Conservation (phyloP, 2,329 filamentous ascomycete species). For the Lasiodiplodia sp. region DNA sequence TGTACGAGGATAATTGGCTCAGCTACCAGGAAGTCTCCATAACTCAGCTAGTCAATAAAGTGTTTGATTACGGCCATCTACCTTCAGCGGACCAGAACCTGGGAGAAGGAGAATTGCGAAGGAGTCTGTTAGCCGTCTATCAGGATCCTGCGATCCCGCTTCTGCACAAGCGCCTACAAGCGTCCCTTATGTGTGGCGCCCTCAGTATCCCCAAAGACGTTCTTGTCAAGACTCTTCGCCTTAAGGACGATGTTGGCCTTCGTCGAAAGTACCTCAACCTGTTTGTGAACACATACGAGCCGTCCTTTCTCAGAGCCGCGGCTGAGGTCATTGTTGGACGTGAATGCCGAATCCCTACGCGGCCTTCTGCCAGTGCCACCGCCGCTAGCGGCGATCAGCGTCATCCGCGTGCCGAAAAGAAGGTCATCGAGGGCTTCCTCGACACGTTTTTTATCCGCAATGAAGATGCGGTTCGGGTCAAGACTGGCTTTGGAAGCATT, state of each 20-base stretch:
- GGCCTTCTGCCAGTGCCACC: constrained; percentile 47
- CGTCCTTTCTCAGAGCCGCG: constrained; percentile 58
- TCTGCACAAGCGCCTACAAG: constrained; percentile 65
- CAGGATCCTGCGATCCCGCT: constrained; percentile 59
- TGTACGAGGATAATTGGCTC: constrained; percentile 71
- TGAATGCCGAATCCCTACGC: constrained; percentile 49
- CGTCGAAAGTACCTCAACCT: constrained; percentile 64
- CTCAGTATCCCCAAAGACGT: constrained; percentile 63
- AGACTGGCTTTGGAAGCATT: constrained; percentile 48
- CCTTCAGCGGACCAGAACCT: constrained; percentile 32
- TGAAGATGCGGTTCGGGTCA: constrained; percentile 59
- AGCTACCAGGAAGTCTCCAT: constrained; percentile 67
- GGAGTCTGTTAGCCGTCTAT: constrained; percentile 61
- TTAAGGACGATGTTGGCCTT: constrained; percentile 65
- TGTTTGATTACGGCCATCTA: constrained; percentile 54
- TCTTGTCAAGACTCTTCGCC: constrained; percentile 53
- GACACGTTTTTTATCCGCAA: constrained; percentile 66
- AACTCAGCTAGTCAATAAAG: constrained; percentile 65
- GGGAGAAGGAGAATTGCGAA: constrained; percentile 47
- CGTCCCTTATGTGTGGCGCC: constrained; percentile 65
- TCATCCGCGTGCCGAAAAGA: constrained; percentile 46
- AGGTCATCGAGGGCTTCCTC: constrained; percentile 60
- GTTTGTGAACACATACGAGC: constrained; percentile 66
- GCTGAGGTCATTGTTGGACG: constrained; percentile 68
- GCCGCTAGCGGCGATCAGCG: constrained; percentile 45